Base-by-base conservation (phyloP, 331 rosid genomes). In the Pyrus hybrid region DNA sequence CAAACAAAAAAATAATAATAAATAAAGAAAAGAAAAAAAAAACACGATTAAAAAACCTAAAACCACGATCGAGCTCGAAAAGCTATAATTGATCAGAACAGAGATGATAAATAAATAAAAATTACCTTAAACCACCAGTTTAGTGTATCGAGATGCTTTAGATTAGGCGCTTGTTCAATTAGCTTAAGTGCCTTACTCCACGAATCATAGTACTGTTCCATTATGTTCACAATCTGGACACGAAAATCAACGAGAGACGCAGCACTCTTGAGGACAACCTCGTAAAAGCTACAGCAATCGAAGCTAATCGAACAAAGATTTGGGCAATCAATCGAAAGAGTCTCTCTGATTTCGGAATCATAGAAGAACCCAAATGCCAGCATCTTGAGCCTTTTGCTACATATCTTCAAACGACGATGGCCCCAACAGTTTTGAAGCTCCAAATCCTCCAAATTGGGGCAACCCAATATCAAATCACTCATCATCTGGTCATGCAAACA, bases 91-190 rank as follows among this genome's bases (percentile, higher is more conserved):
- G 37, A 26, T 69, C 23, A 25, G 57, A 6, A 30, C 63, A 3
- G 10, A 70, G 30, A 20, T 5, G 22, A 6, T 2, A 7, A 49
- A 49, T 49, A 49, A 16, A 16, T 1, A 18, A 71, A 30, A 7
- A 4, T 70, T 72, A 72, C 76, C 76, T 72, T 57, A 22, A 32
- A 71, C 76, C 76, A 72, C 56, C 67, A 57, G 5, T 72, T 72
- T 23, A 33, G 35, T 33, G 41, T 4, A 35, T 35, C 17, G 3
- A 72, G 37, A 41, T 22, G 23, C 76, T 56, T 58, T 2, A 72
- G 56, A 58, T 14, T 21, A 8, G 56, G 76, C 14, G 67, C 76
- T 23, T 72, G 67, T 41, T 13, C 32, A 0, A 72, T 65, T 23
- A 56, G 67, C 67, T 22, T 57, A 14, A 35, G 23, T 14, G 17